Conservation (phyloP, 2,329 filamentous ascomycete genomes). For the Bertia moriformis region DNA sequence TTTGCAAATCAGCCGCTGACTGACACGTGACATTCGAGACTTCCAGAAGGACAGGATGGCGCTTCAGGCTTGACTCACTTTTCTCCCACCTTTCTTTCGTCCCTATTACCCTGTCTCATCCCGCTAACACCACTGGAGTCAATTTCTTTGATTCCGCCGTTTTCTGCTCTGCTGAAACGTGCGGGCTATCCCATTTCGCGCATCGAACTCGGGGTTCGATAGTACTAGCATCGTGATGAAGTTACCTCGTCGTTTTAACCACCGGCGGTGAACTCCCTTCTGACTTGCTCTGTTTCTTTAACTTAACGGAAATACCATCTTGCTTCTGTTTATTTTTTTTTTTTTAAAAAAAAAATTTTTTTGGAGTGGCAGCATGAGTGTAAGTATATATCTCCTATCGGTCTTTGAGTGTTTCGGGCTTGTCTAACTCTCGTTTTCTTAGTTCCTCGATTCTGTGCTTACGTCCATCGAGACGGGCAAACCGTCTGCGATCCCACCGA, state of each 20-base stretch:
- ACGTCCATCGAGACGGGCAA: slow-evolving; percentile 28
- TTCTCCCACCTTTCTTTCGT: no score
- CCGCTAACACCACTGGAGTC: no score
- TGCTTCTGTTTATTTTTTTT: no score
- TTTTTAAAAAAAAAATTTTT: no score
- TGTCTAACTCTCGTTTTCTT: slow-evolving; percentile 9
- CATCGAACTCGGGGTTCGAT: no score
- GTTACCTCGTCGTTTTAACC: not conserved
- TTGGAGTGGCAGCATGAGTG: not conserved
- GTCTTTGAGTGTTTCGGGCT: slow-evolving; percentile 15
- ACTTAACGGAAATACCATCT: no score
- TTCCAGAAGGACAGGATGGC: not conserved
- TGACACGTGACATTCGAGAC: not conserved
- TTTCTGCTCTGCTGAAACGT: no score
- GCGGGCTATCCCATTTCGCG: no score
- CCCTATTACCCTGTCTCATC: no score
- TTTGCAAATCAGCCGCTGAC: not conserved
- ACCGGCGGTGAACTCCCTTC: not conserved
- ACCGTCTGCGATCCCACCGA: slow-evolving; percentile 8
- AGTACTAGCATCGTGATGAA: not conserved
- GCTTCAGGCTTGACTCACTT: no score
- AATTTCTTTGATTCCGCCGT: no score
- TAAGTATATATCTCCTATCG: not conserved
- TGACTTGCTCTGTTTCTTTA: not conserved
- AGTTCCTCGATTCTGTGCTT: slow-evolving; percentile 34